These are phyloP conservation scores for Coemansia guatemalensis DNA, from an alignment of 192 early-diverging fungal species.

Conservation along the genomic window DNA sequence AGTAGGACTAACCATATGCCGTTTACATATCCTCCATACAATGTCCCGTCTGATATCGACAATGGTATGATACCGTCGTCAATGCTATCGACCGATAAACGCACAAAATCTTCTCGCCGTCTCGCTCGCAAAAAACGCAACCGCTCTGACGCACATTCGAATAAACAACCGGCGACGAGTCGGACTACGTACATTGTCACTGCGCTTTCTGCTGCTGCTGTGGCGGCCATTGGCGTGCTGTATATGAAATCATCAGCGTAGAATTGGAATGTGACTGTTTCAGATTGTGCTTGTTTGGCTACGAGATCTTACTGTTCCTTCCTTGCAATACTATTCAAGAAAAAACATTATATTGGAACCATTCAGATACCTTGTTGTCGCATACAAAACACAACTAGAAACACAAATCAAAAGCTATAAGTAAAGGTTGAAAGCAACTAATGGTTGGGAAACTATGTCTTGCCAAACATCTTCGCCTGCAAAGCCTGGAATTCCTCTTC, in stretches of 20 bases:
- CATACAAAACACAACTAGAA: neutral
- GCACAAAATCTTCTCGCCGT: too few relatives aligned
- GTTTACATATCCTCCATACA: slow-evolving; percentile 40
- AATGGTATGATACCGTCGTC: too few relatives aligned
- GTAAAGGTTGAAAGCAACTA: neutral
- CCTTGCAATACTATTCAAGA: too few relatives aligned
- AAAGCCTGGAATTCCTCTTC: slow-evolving; percentile 68
- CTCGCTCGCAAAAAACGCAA: too few relatives aligned
- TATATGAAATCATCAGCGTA: slow-evolving; percentile 18
- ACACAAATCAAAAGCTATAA: neutral
- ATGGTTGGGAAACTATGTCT: slow-evolving; percentile 24
- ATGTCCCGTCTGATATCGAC: too few relatives aligned
- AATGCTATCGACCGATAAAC: too few relatives aligned
- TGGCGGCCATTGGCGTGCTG: slow-evolving; percentile 20
- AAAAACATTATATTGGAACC: neutral
- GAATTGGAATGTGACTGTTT: slow-evolving; percentile 31
- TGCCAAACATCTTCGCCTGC: slow-evolving; percentile 59
- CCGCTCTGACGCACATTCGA: too few relatives aligned
- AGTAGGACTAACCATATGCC: slow-evolving; percentile 51
- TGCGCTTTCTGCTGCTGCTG: slow-evolving; percentile 3
- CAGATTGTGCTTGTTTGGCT: too few relatives aligned
- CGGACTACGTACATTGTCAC: too few relatives aligned
- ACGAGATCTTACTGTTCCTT: neutral
- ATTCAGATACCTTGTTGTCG: neutral
- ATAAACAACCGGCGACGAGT: too few relatives aligned